Percentiles rank a stretch among this genome's conserved stretches.
Evolutionary conservation across 352 stramenopile genomes (phyloP).

Genomic region (Globisporangium ultimum): DNA sequence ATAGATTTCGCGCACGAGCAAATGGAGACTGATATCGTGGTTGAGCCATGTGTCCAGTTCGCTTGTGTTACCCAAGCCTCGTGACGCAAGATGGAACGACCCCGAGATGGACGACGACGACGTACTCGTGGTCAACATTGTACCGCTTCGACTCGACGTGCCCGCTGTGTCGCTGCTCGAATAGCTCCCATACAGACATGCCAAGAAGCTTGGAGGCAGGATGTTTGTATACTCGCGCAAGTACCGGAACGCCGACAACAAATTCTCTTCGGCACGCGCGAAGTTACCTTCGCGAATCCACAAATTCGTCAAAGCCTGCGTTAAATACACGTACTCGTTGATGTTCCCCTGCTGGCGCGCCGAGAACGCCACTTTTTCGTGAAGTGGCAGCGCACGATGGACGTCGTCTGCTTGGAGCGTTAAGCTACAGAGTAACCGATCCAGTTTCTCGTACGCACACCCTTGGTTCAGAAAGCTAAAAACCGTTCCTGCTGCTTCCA

Average conservation of each 20-base stretch:
- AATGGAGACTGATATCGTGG: slow-evolving; percentile 81
- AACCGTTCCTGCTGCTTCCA: slow-evolving; percentile 62
- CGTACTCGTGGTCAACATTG: slow-evolving; percentile 65
- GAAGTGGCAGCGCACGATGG: slow-evolving; percentile 61
- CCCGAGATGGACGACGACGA: slow-evolving; percentile 59
- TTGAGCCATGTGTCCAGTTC: slow-evolving; percentile 80
- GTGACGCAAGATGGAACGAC: slow-evolving; percentile 51
- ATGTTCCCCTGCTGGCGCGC: slow-evolving; percentile 76
- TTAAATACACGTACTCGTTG: slow-evolving; percentile 84
- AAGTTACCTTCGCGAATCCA: slow-evolving; percentile 81
- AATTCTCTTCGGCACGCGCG: slow-evolving; percentile 61
- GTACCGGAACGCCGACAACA: slow-evolving; percentile 60
- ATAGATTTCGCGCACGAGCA: slow-evolving; percentile 78
- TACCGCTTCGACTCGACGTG: slow-evolving; percentile 53
- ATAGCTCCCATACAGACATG: slow-evolving; percentile 43
- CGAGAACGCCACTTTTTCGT: slow-evolving; percentile 74
- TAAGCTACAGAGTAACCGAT: slow-evolving; percentile 67
- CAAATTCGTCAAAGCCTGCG: slow-evolving; percentile 71
- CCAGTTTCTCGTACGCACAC: slow-evolving; percentile 71
- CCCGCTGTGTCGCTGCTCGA: slow-evolving; percentile 44
- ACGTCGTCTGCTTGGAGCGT: slow-evolving; percentile 78
- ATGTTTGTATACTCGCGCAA: slow-evolving; percentile 67
- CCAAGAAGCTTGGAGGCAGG: slow-evolving; percentile 60
- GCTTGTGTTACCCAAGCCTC: slow-evolving; percentile 51
- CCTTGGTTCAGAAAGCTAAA: slow-evolving; percentile 72